These are phyloP conservation scores for Talaromyces sp. DNA, from an alignment of 2,329 filamentous ascomycete genomes.

Conservation along the genomic window DNA sequence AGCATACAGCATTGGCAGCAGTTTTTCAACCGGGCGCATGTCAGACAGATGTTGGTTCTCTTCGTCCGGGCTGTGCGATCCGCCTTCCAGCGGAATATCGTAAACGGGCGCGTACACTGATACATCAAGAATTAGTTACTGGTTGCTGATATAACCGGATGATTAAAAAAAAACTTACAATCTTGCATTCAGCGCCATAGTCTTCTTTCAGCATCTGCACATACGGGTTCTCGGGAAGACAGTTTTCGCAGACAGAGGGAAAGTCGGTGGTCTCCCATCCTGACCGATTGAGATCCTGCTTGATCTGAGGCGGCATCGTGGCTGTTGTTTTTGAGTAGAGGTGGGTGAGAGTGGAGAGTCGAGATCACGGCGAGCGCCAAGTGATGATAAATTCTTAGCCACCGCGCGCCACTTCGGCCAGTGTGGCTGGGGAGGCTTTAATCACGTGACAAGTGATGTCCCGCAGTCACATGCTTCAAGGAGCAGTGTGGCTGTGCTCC, in stretches of 20 bases:
- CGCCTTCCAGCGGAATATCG: conserved; percentile 89
- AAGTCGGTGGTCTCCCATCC: conserved; percentile 76
- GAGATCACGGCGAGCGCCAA: neutral
- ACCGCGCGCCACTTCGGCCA: neutral
- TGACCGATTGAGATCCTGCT: conserved; percentile 89
- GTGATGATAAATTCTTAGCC: neutral
- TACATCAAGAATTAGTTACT: conserved; percentile 1
- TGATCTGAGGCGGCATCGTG: conserved; percentile 81
- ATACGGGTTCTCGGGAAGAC: conserved; percentile 91
- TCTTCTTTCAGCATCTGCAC: conserved; percentile 99
- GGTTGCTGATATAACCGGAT: neutral
- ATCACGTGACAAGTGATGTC: neutral
- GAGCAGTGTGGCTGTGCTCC: neutral
- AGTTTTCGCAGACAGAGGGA: conserved; percentile 65
- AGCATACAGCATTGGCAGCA: conserved; percentile 99
- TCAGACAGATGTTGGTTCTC: conserved; percentile 91
- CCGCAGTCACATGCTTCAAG: neutral
- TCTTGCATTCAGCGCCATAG: conserved; percentile 78
- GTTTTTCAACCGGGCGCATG: conserved; percentile 94
- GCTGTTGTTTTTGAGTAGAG: neutral
- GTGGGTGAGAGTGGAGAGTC: neutral
- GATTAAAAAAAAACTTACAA: conserved; percentile 32
- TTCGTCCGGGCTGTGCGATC: conserved; percentile 89
- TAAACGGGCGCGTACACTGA: conserved; percentile 85
- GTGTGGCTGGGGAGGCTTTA: neutral